Evolutionary conservation across 768 basidiomycete species (phyloP).

Genomic region (Agaricus bisporus): DNA sequence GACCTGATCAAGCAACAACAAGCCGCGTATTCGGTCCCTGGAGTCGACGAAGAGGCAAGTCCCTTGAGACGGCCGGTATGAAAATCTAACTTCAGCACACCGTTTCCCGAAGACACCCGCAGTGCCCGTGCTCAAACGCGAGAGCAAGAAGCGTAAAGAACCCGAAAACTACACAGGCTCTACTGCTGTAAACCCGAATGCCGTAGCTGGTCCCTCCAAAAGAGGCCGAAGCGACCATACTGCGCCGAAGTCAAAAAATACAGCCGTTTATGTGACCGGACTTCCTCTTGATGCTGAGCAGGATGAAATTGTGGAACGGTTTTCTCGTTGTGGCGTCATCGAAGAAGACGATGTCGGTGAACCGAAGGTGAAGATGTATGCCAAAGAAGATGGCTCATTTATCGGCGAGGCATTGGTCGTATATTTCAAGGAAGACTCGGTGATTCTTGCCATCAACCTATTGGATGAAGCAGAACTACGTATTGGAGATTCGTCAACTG

Average conservation of each 20-base stretch:
- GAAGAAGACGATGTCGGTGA: conserved; percentile 90
- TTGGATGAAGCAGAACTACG: conserved; percentile 91
- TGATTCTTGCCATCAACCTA: conserved; percentile 73
- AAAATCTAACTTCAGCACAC: conserved; percentile 11
- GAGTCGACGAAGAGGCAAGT: conserved; percentile 90
- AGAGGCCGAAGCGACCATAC: conserved; percentile 55
- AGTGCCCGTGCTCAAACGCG: conserved; percentile 76
- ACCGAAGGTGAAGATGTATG: conserved; percentile 95
- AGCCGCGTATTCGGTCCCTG: conserved; percentile 87
- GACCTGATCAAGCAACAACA: conserved; percentile 86
- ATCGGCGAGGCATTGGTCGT: conserved; percentile 94
- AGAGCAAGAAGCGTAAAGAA: conserved; percentile 74
- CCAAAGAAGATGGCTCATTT: conserved; percentile 79
- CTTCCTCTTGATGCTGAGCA: conserved; percentile 71
- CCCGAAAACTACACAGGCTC: conserved; percentile 62
- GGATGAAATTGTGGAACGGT: conserved; percentile 79
- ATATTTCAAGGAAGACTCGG: conserved; percentile 97
- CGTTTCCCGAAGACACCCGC: conserved; percentile 62
- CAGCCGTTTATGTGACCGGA: conserved; percentile 84
- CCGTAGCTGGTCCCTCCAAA: conserved; percentile 53
- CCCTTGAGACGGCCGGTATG: conserved; percentile 8
- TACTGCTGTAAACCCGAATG: conserved; percentile 35
- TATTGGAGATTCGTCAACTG: conserved; percentile 66
- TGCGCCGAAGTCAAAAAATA: conserved; percentile 75
- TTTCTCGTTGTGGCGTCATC: conserved; percentile 87